Base-by-base conservation (phyloP, 2,329 filamentous ascomycete species). In the Ilyonectria mors-panacis region DNA sequence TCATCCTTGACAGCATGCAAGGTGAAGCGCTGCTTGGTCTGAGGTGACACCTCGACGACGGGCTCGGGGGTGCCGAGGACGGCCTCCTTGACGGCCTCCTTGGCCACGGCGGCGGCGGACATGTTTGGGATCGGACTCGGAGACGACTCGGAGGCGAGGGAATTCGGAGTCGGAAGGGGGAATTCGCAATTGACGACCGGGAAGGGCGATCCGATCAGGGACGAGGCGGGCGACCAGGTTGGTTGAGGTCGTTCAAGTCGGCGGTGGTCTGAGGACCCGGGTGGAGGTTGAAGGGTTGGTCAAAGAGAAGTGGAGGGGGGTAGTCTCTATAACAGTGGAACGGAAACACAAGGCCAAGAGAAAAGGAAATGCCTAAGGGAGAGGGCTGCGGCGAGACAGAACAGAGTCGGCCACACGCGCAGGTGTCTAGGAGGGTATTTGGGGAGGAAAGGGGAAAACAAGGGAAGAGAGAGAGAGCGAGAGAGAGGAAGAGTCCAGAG, bases 81-180 rank as follows among this genome's bases (percentile, higher is more conserved):
- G 75, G 88, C 89, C 84, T 95, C 94, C 85, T 94, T 97, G 80
- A 97, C 90, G 68, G 88, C 86, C 81, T 92, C 91, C 81, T 88
- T 92, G 72, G 92, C 87, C 67, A 82, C 80, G 64, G 83, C 79
- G 64, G 83, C 79, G 72, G 81, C 84, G 63, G 78, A 75, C 80
- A 82, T 82, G 74, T 59, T 75, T 74, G 59, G 61, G 56, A 60
- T 73, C 53, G 63, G 59, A 59, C 59, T 73, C 73, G 68, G 68
- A 66, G 67, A 30, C 61, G 37, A 30, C 30, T 37, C 54, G 64
- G 67, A 65, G 50, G 67, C 47, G 66, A 72, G 63, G 47, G 53
- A 66, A 66, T 66, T 66, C 37, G 56, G 54, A 55, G 53, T 59
- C 47, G 44, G 37, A 42, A 59, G 54, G 62, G 48, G 54, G 65